Evolutionary conservation across 495 filamentous ascomycete species (phyloP).

Genomic region (Articulospora tetracladia): DNA sequence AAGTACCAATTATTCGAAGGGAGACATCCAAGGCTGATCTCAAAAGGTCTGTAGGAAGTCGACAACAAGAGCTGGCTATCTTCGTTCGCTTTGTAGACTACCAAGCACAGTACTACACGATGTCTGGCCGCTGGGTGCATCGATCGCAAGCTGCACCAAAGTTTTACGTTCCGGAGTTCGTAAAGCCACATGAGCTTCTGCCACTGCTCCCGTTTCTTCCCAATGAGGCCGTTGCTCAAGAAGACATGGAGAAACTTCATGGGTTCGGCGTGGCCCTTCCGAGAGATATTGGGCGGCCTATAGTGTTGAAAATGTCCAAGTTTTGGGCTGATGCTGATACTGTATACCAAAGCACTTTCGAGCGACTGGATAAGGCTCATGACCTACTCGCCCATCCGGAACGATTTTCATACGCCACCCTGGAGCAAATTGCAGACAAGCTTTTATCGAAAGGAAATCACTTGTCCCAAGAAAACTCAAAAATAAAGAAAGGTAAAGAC

Average conservation of each 20-base stretch:
- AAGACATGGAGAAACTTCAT: constrained; percentile 42
- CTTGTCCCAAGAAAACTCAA: too few species aligned
- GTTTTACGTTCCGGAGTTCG: constrained; percentile 65
- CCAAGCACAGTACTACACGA: constrained; percentile 68
- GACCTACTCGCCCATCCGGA: constrained; percentile 41
- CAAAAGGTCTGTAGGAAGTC: constrained; percentile 28
- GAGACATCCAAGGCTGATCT: constrained; percentile 1
- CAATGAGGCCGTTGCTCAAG: constrained; percentile 30
- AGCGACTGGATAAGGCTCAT: constrained; percentile 46
- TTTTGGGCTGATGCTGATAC: constrained; percentile 48
- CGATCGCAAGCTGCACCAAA: constrained; percentile 38
- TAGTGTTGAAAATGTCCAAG: constrained; percentile 47
- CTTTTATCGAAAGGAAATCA: constrained; percentile 27
- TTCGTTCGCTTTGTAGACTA: constrained; percentile 61
- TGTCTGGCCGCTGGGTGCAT: constrained; percentile 70
- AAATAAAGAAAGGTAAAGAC: constrained; percentile 35
- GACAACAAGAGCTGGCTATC: constrained; percentile 55
- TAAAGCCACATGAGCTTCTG: constrained; percentile 49
- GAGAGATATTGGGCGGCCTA: constrained; percentile 40
- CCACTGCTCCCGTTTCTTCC: constrained; percentile 64
- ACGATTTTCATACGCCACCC: constrained; percentile 48
- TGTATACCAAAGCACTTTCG: constrained; percentile 48
- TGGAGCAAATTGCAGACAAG: constrained; percentile 59
- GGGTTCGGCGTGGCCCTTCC: constrained; percentile 47
- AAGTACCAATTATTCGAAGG: constrained; percentile 20